Evolutionary conservation across 2,329 filamentous ascomycete species (phyloP), one percentile per base, ranked within the genome.

Genomic region (Fusarium sp.): DNA sequence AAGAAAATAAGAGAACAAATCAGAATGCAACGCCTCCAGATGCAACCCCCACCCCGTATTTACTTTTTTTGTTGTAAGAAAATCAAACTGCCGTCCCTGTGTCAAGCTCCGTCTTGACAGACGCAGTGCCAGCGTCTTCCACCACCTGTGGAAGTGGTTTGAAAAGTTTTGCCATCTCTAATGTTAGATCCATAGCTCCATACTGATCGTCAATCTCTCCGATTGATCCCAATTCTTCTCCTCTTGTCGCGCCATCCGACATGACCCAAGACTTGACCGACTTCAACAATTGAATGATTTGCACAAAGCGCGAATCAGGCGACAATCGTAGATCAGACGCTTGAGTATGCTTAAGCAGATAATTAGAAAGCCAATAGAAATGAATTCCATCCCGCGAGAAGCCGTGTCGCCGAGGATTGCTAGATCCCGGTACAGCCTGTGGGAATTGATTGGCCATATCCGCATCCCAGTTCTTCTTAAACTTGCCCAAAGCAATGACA

Each of bases 141-240:
- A 81, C 81, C 69, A 81, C 79, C 65, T 77, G 78, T 65, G 82
- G 79, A 73, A 87, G 76, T 84, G 90, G 90, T 74, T 85, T 88
- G 77, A 93, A 93, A 51, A 94, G 83, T 72, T 89, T 84, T 74
- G 88, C 88, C 90, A 93, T 92, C 78, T 93, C 87, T 64, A 93
- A 82, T 9, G 88, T 91, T 70, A 91, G 82, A 76, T 91, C 86
- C 68, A 83, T 82, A 40, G 88, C 81, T 8, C 88, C 90, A 75
- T 90, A 93, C 60, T 87, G 84, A 67, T 89, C 87, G 74, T 92
- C 88, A 66, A 93, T 91, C 57, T 90, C 87, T 68, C 87, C 88
- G 28, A 93, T 85, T 33, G 89, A 91, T 67, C 91, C 91, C 59
- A 91, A 80, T 70, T 91, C 89, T 72, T 92, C 88, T 24, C 90